phyloP scores from a whole-genome alignment of 345 rosid species.

The Eucalyptus curtisii region DNA sequence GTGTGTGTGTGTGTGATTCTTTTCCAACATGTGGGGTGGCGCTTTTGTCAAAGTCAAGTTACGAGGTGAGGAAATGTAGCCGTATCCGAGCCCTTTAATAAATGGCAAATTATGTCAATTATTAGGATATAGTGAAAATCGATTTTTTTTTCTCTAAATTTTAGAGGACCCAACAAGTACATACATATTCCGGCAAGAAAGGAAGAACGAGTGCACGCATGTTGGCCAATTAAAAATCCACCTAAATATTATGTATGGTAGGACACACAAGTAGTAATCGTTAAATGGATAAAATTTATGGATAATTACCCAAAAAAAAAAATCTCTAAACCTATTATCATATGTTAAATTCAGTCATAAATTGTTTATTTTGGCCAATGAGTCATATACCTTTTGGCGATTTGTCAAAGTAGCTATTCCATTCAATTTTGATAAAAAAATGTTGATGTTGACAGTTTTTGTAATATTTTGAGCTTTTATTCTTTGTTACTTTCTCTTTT shows the following conservation, averaged over 20 bases:
- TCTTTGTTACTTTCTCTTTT: neutral
- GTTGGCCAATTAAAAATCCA: neutral
- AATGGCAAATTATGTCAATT: neutral
- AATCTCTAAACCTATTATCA: too few relatives aligned
- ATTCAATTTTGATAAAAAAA: too few relatives aligned
- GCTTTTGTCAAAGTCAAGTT: neutral
- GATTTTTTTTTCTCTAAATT: neutral
- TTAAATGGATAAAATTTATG: neutral
- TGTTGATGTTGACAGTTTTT: rapidly evolving
- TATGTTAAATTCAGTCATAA: too few relatives aligned
- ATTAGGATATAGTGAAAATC: neutral
- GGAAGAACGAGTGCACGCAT: neutral
- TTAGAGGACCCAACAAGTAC: neutral
- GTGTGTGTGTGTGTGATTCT: neutral
- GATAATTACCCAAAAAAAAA: neutral
- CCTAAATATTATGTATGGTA: neutral
- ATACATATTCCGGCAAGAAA: neutral
- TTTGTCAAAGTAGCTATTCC: neutral
- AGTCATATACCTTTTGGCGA: too few relatives aligned
- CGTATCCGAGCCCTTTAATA: neutral
- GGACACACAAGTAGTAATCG: neutral
- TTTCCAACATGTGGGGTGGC: neutral
- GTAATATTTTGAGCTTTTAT: too few relatives aligned
- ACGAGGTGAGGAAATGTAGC: neutral
- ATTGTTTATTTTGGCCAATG: neutral